Base-by-base conservation (phyloP, 495 filamentous ascomycete species). In the Neurospora sp. region DNA sequence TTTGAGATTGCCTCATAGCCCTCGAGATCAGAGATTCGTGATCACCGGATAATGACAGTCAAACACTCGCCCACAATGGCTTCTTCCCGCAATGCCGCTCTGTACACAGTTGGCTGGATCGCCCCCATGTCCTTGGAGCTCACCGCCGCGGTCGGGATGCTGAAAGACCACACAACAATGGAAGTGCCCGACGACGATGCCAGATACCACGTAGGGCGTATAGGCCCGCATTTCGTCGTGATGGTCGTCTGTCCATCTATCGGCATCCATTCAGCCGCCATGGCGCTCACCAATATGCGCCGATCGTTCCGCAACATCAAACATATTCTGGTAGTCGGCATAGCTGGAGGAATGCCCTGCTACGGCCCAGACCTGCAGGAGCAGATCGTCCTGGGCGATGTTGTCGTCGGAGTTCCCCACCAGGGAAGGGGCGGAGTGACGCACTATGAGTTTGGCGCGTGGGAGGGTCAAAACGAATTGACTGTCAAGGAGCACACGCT, bases 31-130 rank as follows among this genome's bases (percentile, higher is more conserved):
- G 27, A 27, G 27, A 27, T 27, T 27, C 27, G 2, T 27, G 27
- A 27, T 27, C 27, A 27, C 27, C 27, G 27, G 2, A 27, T 27
- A 27, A 27, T 27, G 27, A 27, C 27, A 27, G 27, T 27, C 27
- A 27, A 27, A 27, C 27, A 27, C 27, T 27, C 27, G 27, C 27
- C 27, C 27, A 27, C 27, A 27, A 27, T 27, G 27, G 27, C 27
- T 27, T 27, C 27, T 27, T 27, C 27, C 27, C 27, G 27, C 27
- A 27, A 27, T 27, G 27, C 27, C 27, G 27, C 27, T 27, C 27
- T 27, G 27, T 89, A 87, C 73, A 84, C 80, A 3, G 80, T 89
- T 10, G 87, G 83, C 39, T 87, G 84, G 84, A 84, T 89, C 40
- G 87, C 82, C 74, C 83, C 85, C 2, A 75, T 88, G 5, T 71